Conservation (phyloP, 148 eudicot species). For the Talinum fruticosum region DNA sequence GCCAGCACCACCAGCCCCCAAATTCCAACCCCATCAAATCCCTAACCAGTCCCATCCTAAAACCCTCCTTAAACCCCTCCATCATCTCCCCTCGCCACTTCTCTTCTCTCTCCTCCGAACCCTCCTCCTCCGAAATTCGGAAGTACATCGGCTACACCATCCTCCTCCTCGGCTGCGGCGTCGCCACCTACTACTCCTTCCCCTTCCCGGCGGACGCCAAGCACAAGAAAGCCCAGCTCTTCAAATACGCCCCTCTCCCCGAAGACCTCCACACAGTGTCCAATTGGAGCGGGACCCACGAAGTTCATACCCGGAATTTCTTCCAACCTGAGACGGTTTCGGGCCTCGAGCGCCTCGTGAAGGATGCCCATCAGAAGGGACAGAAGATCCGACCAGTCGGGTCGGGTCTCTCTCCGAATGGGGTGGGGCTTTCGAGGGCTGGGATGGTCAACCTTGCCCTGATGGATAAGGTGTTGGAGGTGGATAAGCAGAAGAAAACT, state of each 20-base stretch:
- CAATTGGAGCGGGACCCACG: slow-evolving; percentile 95
- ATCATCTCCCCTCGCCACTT: slow-evolving; percentile 35
- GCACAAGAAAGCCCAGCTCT: slow-evolving; percentile 81
- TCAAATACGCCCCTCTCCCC: slow-evolving; percentile 82
- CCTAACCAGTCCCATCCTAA: slow-evolving; percentile 15
- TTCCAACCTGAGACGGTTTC: slow-evolving; percentile 59
- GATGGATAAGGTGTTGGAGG: slow-evolving; percentile 86
- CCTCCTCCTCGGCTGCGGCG: slow-evolving; percentile 64
- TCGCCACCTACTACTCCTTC: slow-evolving; percentile 89
- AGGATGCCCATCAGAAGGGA: slow-evolving; percentile 40
- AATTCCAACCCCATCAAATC: slow-evolving; percentile 3
- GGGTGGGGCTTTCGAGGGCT: slow-evolving; percentile 78
- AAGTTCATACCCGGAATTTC: slow-evolving; percentile 65
- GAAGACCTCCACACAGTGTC: slow-evolving; percentile 74
- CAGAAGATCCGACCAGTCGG: slow-evolving; percentile 83
- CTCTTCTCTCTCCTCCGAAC: slow-evolving; percentile 35
- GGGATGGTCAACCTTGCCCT: slow-evolving; percentile 90
- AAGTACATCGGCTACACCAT: slow-evolving; percentile 74
- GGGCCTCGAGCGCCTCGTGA: slow-evolving; percentile 48
- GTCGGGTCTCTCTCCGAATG: slow-evolving; percentile 82
- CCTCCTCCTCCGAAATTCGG: slow-evolving; percentile 55
- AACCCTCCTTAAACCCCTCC: slow-evolving; percentile 31
- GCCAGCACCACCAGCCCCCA: slow-evolving; percentile 22
- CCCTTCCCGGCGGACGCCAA: slow-evolving; percentile 78
- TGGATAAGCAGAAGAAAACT: slow-evolving; percentile 64